Percentiles rank a stretch among this genome's conserved stretches.
Evolutionary conservation across 495 filamentous ascomycete species (phyloP).

Genomic region (Talaromyces ruber): DNA sequence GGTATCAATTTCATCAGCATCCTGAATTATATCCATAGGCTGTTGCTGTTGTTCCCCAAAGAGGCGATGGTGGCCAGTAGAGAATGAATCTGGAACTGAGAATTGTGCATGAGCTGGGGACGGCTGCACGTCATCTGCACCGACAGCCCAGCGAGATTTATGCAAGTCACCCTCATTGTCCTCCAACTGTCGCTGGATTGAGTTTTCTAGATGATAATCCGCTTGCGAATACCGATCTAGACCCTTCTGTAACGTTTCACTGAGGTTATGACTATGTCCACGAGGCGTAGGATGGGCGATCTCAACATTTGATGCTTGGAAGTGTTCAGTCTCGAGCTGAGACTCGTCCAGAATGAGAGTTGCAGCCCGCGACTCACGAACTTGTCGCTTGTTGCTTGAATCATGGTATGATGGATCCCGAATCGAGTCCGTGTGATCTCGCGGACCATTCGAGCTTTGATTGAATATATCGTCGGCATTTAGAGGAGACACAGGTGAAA

Average conservation of each 20-base stretch:
- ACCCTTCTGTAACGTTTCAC: slow-evolving; percentile 71
- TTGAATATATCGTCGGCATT: slow-evolving; percentile 28
- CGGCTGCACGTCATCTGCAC: slow-evolving; percentile 14
- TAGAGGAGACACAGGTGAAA: slow-evolving; percentile 37
- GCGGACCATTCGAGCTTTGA: not conserved
- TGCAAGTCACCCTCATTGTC: slow-evolving; percentile 27
- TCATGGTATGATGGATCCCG: not conserved
- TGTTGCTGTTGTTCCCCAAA: slow-evolving; percentile 15
- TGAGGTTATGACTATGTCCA: slow-evolving; percentile 57
- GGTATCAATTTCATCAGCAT: slow-evolving; percentile 63
- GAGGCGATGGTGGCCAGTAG: slow-evolving; percentile 19
- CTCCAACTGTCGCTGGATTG: slow-evolving; percentile 61
- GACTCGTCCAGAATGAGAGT: slow-evolving; percentile 13
- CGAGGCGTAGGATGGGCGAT: slow-evolving; percentile 60
- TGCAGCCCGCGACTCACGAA: slow-evolving; percentile 9
- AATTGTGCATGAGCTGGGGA: slow-evolving; percentile 1
- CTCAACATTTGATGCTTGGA: slow-evolving; percentile 40
- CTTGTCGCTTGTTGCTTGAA: not conserved
- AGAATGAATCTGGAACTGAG: slow-evolving; percentile 29
- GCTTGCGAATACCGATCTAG: slow-evolving; percentile 60
- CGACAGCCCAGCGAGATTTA: slow-evolving; percentile 31
- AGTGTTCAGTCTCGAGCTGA: slow-evolving; percentile 23
- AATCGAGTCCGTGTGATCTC: slow-evolving; percentile 3
- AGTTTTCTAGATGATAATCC: slow-evolving; percentile 71
- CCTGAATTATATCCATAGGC: slow-evolving; percentile 33